Evolutionary conservation across 768 basidiomycete genomes (phyloP).

Genomic region (Serendipita sp.): DNA sequence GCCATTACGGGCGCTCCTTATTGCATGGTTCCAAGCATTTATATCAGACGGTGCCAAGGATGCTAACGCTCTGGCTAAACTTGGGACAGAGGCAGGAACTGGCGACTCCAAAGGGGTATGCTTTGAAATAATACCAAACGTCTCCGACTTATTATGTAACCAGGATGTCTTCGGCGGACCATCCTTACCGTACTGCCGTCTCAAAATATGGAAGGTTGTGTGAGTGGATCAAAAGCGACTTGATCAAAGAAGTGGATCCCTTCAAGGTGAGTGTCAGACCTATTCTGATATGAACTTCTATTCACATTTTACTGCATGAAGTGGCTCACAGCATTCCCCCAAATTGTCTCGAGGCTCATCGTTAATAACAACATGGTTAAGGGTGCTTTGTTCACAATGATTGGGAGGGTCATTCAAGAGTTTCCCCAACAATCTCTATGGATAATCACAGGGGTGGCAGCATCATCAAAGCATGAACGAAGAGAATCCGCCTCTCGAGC

Average conservation of each 20-base stretch:
- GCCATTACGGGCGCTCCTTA: slow-evolving; percentile 54
- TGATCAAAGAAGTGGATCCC: slow-evolving; percentile 45
- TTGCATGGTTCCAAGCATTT: slow-evolving; percentile 82
- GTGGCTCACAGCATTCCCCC: slow-evolving; percentile 95
- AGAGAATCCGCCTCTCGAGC: slow-evolving; percentile 24
- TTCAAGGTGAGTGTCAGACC: slow-evolving; percentile 49
- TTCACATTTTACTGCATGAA: slow-evolving; percentile 19
- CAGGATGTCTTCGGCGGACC: slow-evolving; percentile 6
- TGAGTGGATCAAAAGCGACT: slow-evolving; percentile 36
- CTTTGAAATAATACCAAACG: not conserved
- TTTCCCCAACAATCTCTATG: slow-evolving; percentile 88
- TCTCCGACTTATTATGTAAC: slow-evolving; percentile 2
- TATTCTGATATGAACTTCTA: not conserved
- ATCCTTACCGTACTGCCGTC: slow-evolving; percentile 13
- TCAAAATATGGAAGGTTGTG: slow-evolving; percentile 36
- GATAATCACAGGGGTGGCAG: slow-evolving; percentile 37
- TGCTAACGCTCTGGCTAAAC: slow-evolving; percentile 91
- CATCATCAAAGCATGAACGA: slow-evolving; percentile 22
- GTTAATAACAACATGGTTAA: slow-evolving; percentile 51
- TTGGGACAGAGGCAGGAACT: slow-evolving; percentile 43
- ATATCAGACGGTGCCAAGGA: slow-evolving; percentile 85
- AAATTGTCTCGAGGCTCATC: slow-evolving; percentile 87
- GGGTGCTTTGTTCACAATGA: slow-evolving; percentile 43
- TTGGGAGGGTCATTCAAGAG: slow-evolving; percentile 52
- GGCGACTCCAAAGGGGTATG: slow-evolving; percentile 7